A percentile compares a stretch with the other conserved stretches of the same genome.
Conservation (phyloP, 305 asterid species). For the Fraxinus paxiana region DNA sequence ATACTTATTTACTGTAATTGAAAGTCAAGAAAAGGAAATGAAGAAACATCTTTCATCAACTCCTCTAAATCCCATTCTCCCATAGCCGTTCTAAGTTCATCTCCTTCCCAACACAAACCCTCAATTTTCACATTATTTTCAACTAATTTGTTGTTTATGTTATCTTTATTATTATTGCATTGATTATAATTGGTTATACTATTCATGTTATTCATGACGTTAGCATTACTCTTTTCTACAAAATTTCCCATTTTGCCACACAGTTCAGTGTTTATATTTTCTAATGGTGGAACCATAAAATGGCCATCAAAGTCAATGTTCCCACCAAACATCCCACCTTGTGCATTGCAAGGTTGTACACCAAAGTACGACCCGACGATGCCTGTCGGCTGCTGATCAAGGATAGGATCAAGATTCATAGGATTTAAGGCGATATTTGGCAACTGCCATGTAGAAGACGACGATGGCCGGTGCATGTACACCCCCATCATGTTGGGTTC, state of each 20-base stretch:
- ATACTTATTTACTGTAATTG: slow-evolving; percentile 30
- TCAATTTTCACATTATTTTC: slow-evolving; percentile 42
- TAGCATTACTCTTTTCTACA: slow-evolving; percentile 1
- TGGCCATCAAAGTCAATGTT: slow-evolving; percentile 31
- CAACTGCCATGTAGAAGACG: slow-evolving; percentile 21
- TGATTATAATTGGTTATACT: neutral
- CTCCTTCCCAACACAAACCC: slow-evolving; percentile 49
- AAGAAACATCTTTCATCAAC: slow-evolving; percentile 55
- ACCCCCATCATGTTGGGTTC: slow-evolving; percentile 37
- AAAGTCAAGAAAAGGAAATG: slow-evolving; percentile 52
- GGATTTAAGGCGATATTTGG: slow-evolving; percentile 28
- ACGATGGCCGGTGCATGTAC: slow-evolving; percentile 36
- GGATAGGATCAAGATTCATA: slow-evolving; percentile 23
- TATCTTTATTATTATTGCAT: neutral
- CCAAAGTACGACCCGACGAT: slow-evolving; percentile 29
- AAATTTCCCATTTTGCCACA: slow-evolving; percentile 17
- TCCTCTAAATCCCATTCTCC: slow-evolving; percentile 69
- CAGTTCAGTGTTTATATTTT: slow-evolving; percentile 20
- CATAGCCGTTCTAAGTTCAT: slow-evolving; percentile 28
- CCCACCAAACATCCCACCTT: slow-evolving; percentile 31
- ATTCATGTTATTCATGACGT: neutral
- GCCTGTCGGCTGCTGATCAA: slow-evolving; percentile 17
- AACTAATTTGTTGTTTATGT: slow-evolving; percentile 18
- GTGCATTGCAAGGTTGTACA: slow-evolving; percentile 31
- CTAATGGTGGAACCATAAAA: slow-evolving; percentile 31